Percentiles rank a stretch among this genome's conserved stretches.
Evolutionary conservation across 1,139 yeast genomes (phyloP).

Genomic region (Saccharomycopsis phalli): DNA sequence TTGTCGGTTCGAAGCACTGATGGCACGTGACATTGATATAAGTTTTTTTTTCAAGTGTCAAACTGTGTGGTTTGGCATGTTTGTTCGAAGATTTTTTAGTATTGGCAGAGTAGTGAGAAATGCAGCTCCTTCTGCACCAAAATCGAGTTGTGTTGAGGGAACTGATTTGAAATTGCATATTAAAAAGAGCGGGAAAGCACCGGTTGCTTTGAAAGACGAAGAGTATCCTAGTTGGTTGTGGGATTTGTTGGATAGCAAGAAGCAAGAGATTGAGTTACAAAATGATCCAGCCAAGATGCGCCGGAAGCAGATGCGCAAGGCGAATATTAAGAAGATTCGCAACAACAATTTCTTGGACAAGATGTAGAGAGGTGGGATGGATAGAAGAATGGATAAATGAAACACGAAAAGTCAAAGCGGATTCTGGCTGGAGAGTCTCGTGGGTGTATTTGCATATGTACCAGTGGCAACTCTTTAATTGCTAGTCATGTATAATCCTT

Average conservation of each 20-base stretch:
- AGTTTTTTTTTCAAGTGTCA: not conserved
- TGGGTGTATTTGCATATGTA: no score
- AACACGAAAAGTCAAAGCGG: no score
- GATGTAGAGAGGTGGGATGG: not conserved
- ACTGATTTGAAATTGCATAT: conserved; percentile 72
- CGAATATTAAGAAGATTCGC: conserved; percentile 64
- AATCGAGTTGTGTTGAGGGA: conserved; percentile 48
- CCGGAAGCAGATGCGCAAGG: conserved; percentile 56
- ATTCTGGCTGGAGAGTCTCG: no score
- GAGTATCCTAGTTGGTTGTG: conserved; percentile 96
- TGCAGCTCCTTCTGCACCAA: not conserved
- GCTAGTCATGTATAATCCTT: no score
- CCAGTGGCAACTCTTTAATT: no score
- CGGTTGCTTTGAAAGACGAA: conserved; percentile 78
- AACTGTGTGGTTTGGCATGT: no score
- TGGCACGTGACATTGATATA: not conserved
- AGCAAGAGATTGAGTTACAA: conserved; percentile 40
- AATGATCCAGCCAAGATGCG: conserved; percentile 60
- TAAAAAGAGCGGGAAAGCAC: conserved; percentile 72
- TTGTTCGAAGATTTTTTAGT: not conserved
- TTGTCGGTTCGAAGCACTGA: no score
- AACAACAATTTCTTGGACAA: conserved; percentile 58
- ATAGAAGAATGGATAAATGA: not conserved
- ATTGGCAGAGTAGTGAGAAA: not conserved
- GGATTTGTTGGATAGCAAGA: conserved; percentile 65